A percentile compares a stretch with the other conserved stretches of the same genome.
Evolutionary conservation across 805 yeast genomes (phyloP).

Genomic region (Candida quercuum): DNA sequence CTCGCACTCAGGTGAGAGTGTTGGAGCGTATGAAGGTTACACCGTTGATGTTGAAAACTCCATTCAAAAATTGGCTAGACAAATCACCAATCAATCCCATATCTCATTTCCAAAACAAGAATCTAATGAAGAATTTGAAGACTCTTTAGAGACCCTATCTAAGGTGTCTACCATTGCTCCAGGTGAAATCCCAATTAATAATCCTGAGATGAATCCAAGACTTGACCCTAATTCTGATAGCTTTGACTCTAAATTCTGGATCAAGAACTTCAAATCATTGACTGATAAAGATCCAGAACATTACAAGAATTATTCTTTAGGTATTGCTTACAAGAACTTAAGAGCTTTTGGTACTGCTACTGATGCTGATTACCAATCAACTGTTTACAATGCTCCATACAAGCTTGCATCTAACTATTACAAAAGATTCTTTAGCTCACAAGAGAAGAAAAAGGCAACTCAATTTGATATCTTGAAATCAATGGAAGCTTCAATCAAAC

Average conservation of each 20-base stretch:
- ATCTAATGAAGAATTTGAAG: not conserved
- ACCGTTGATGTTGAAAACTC: too few relatives aligned
- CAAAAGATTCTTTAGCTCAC: slow-evolving; percentile 9
- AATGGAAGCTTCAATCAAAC: slow-evolving; percentile 57
- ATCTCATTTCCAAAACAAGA: not conserved
- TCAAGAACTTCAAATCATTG: slow-evolving; percentile 47
- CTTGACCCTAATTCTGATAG: slow-evolving; percentile 52
- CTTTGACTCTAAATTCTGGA: slow-evolving; percentile 55
- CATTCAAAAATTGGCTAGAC: too few relatives aligned
- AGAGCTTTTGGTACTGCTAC: slow-evolving; percentile 53
- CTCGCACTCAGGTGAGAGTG: too few relatives aligned
- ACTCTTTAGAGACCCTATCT: not conserved
- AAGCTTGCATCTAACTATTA: slow-evolving; percentile 14
- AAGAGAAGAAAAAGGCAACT: slow-evolving; percentile 16
- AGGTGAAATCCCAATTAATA: slow-evolving; percentile 28
- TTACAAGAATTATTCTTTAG: slow-evolving; percentile 48
- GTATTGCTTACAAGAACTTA: slow-evolving; percentile 51
- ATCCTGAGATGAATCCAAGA: slow-evolving; percentile 28
- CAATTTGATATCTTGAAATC: slow-evolving; percentile 45
- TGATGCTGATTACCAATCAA: slow-evolving; percentile 59
- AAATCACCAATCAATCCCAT: too few relatives aligned
- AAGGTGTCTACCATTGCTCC: slow-evolving; percentile 22
- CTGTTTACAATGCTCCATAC: slow-evolving; percentile 38
- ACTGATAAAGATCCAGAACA: slow-evolving; percentile 49
- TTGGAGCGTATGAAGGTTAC: too few relatives aligned